Percentiles rank a stretch among this genome's conserved stretches.
Conservation (phyloP, 257 asterid genomes). For the Salvia splendens region DNA sequence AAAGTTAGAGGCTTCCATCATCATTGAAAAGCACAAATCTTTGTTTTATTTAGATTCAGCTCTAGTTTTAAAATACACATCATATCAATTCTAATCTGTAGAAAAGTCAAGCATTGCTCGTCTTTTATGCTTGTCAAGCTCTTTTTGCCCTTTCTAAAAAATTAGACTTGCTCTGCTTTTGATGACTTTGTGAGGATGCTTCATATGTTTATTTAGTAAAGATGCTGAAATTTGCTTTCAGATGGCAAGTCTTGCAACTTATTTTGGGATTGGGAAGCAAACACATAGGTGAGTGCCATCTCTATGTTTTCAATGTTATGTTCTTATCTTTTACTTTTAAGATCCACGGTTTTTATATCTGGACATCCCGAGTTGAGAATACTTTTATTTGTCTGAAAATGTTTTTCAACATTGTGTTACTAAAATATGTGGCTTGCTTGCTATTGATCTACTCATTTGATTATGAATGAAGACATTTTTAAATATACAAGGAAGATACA, state of each 20-base stretch:
- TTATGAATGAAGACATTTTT: not conserved
- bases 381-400: constrained; percentile 6
- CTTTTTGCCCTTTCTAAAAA: not conserved
- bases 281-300: constrained; percentile 60
- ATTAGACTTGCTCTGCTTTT: not conserved
- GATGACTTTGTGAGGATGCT: constrained; percentile 5
- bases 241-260: constrained; percentile 96
- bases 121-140: constrained; percentile 5
- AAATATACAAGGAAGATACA: too few relatives aligned
- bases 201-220: constrained; percentile 3
- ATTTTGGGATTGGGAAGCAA: constrained; percentile 95
- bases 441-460: not conserved
- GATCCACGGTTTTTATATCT: not conserved
- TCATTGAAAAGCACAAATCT: not conserved
- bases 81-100: not conserved
- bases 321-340: not conserved
- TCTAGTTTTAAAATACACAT: constrained; percentile 7
- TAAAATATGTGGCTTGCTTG: not conserved
- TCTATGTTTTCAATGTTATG: constrained; percentile 13
- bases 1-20: too few relatives aligned
- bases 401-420: not conserved
- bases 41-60: not conserved
- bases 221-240: constrained; percentile 37
- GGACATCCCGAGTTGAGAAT: constrained; percentile 15
- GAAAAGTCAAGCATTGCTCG: not conserved